A percentile compares a stretch with the other conserved stretches of the same genome.
These are phyloP conservation scores for Scytalidium sp. DNA, from an alignment of 2,329 filamentous ascomycete genomes.

Conservation along the genomic window DNA sequence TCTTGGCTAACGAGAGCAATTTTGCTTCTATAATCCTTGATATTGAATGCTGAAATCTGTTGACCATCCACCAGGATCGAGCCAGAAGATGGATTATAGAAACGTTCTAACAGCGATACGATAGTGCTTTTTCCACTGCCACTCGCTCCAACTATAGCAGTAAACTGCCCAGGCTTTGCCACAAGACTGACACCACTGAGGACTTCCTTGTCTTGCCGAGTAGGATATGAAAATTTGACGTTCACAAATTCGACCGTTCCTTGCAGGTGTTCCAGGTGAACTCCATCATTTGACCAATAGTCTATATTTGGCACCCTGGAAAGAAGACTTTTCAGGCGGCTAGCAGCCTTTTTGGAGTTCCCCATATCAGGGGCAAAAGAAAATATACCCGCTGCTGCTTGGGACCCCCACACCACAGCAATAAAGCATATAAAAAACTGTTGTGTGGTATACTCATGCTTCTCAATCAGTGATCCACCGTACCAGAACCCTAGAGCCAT, in stretches of 20 bases:
- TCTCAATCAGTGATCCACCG: constrained; percentile 36
- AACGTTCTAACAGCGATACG: constrained; percentile 50
- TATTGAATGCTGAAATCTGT: constrained; percentile 31
- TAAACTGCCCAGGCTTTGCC: constrained; percentile 51
- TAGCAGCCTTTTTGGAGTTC: background rate
- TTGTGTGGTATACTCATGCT: constrained; percentile 32
- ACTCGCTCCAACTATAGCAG: constrained; percentile 56
- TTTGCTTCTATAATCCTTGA: constrained; percentile 18
- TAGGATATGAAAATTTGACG: constrained; percentile 12
- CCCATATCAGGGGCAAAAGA: constrained; percentile 1
- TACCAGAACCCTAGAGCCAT: constrained; percentile 35
- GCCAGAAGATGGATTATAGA: constrained; percentile 51
- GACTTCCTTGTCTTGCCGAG: constrained; percentile 5
- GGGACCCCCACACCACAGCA: constrained; percentile 34
- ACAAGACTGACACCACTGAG: constrained; percentile 34
- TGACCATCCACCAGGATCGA: constrained; percentile 14
- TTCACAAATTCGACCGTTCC: constrained; percentile 11
- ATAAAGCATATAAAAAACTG: constrained; percentile 52
- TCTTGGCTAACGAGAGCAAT: constrained; percentile 31
- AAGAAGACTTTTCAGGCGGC: constrained; percentile 49
- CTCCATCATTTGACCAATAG: constrained; percentile 65
- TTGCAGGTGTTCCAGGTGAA: constrained; percentile 57
- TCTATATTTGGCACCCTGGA: constrained; percentile 81
- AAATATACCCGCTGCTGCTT: constrained; percentile 11
- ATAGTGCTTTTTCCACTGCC: constrained; percentile 57